Evolutionary conservation across 352 stramenopile genomes (phyloP), one percentile per base, ranked within the genome.

Genomic region (Pythium pyrilobum): DNA sequence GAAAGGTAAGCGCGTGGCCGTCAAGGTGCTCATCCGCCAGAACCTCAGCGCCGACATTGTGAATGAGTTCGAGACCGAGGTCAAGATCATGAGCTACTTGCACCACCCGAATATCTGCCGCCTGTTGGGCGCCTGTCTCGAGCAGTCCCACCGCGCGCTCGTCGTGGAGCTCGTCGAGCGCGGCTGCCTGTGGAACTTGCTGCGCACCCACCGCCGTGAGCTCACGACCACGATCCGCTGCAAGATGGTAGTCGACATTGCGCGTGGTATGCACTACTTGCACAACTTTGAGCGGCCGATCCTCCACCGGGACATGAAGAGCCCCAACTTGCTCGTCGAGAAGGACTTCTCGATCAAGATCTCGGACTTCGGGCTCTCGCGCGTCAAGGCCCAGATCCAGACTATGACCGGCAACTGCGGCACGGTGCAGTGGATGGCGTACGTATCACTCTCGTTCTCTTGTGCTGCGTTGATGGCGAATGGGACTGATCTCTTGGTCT

Each of bases 81-180:
- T 87, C 21, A 74, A 87, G 64, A 93, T 93, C 62, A 91, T 91
- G 82, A 89, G 82, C 52, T 75, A 85, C 34, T 81, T 99, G 52
- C 66, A 85, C 44, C 96, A 99, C 76, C 95, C 96, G 5, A 98
- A 98, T 73, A 97, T 99, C 52, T 98, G 96, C 64, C 81, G 97
- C 29, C 90, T 98, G 54, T 89, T 99, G 34, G 96, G 95, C 25
- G 95, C 96, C 40, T 98, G 94, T 71, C 72, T 98, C 25, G 67
- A 92, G 44, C 89, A 94, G 12, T 81, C 84, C 18, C 97, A 92
- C 65, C 81, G 95, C 31, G 92, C 92, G n/a, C 94, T 98, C 13
- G 79, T 99, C n/a, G 96, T 97, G 5, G 95, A 99, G 63, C 77
- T 97, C 6, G 82, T 97, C 15, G 78, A 87, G 28, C 85, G 95